phyloP scores from a whole-genome alignment of 2,329 filamentous ascomycete genomes.

The Botryotinia globosa region DNA sequence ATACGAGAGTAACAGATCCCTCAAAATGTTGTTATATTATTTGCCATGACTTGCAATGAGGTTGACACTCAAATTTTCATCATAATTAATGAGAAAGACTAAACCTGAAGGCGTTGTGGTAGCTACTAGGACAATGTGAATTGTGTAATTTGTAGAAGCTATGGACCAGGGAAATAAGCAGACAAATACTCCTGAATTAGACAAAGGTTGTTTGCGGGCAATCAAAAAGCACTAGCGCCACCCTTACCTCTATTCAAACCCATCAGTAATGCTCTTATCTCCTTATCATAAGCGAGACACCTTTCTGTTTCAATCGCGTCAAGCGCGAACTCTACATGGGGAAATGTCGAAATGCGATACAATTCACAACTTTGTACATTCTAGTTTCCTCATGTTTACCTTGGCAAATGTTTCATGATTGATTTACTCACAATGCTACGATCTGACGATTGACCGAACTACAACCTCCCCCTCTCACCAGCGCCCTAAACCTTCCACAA shows the following conservation, averaged over 20 bases:
- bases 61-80: not conserved
- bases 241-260: too few relatives aligned
- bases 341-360: too few relatives aligned
- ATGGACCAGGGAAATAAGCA: not conserved
- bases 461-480: not conserved
- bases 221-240: too few relatives aligned
- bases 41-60: not conserved
- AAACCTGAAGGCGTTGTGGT: not conserved
- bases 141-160: not conserved
- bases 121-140: not conserved
- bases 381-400: too few relatives aligned
- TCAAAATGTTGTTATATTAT: not conserved
- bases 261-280: too few relatives aligned
- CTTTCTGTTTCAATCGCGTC: too few relatives aligned
- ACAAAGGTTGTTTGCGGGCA: too few relatives aligned
- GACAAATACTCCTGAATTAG: too few relatives aligned
- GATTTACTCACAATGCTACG: not conserved
- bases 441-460: not conserved
- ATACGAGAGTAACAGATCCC: too few relatives aligned
- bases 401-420: not conserved
- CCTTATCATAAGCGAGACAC: too few relatives aligned
- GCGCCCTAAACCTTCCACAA: conserved; percentile 15
- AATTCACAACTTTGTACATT: too few relatives aligned
- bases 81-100: not conserved
- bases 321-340: too few relatives aligned